phyloP scores from a whole-genome alignment of 139 green algal genomes.

The Tetraselmis chui region DNA sequence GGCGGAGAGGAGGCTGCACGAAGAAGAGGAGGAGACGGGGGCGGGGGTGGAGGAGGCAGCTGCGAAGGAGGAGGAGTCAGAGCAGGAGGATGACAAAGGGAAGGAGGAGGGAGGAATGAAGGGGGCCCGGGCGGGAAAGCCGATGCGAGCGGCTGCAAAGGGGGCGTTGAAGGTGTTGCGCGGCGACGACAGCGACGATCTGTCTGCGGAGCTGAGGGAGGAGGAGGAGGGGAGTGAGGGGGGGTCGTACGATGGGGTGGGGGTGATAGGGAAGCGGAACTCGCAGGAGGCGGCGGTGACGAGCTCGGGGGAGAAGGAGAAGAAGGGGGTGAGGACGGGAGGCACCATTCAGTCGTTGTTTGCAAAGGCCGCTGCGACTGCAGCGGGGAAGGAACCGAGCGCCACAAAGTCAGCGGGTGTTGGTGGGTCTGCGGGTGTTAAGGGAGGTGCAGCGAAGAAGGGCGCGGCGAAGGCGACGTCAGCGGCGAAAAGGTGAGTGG shows the following conservation, averaged over 20 bases:
- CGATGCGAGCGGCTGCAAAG: background rate
- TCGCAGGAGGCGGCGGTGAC: background rate
- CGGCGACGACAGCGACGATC: background rate
- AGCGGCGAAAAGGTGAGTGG: background rate
- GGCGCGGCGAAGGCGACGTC: background rate
- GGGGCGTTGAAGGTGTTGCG: background rate
- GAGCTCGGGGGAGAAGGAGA: background rate
- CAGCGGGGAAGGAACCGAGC: no score
- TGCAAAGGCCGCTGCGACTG: no score
- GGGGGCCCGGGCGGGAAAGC: background rate
- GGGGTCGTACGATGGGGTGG: background rate
- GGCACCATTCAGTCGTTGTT: background rate
- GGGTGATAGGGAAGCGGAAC: background rate
- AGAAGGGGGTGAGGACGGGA: no score
- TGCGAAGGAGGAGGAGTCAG: conserved; percentile 24
- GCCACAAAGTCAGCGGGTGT: no score
- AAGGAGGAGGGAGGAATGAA: background rate
- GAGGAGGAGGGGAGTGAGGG: background rate
- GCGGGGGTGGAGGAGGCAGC: background rate
- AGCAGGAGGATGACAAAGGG: background rate
- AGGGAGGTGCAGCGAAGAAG: no score
- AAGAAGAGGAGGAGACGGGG: background rate
- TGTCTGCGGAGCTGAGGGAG: background rate
- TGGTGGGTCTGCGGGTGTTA: no score
- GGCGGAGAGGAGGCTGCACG: background rate